A percentile compares a stretch with the other conserved stretches of the same genome.
Evolutionary conservation across 345 rosid genomes (phyloP).

Genomic region (Citrus cavaleriei): DNA sequence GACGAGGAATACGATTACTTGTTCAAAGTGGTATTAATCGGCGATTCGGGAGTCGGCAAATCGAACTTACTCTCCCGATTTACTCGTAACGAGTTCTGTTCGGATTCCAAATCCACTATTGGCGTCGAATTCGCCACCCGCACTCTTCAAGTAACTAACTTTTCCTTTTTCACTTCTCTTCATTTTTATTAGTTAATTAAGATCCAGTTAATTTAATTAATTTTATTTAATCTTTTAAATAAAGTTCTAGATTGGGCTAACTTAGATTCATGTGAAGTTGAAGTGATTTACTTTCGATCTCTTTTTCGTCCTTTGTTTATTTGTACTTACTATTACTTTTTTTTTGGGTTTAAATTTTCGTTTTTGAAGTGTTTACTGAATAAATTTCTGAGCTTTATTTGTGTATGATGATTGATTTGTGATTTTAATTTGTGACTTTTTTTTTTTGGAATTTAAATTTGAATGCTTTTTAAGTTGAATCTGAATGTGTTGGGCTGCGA

Average conservation of each 20-base stretch:
- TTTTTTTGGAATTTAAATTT: too few relatives aligned
- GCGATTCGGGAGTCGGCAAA: constrained; percentile 94
- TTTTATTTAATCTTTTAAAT: too few relatives aligned
- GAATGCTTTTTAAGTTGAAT: too few relatives aligned
- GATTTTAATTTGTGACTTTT: too few relatives aligned
- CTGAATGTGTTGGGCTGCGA: too few relatives aligned
- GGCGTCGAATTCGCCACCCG: constrained; percentile 98
- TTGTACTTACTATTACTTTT: too few relatives aligned
- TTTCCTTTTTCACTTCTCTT: too few relatives aligned
- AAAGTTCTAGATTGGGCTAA: too few relatives aligned
- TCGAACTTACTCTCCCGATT: constrained; percentile 92
- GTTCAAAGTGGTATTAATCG: constrained; percentile 89
- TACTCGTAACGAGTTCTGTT: constrained; percentile 94
- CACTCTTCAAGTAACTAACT: constrained; percentile 19
- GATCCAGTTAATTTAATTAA: too few relatives aligned
- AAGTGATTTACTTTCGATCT: not conserved
- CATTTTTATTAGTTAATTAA: too few relatives aligned
- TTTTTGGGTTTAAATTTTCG: not conserved
- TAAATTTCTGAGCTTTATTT: too few relatives aligned
- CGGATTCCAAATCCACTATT: constrained; percentile 93
- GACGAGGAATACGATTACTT: constrained; percentile 95
- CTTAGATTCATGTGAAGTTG: not conserved
- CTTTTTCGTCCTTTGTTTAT: not conserved
- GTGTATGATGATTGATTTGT: too few relatives aligned
- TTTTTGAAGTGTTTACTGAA: not conserved